Base-by-base conservation (phyloP, 768 basidiomycete genomes). In the Amanita polypyramis region DNA sequence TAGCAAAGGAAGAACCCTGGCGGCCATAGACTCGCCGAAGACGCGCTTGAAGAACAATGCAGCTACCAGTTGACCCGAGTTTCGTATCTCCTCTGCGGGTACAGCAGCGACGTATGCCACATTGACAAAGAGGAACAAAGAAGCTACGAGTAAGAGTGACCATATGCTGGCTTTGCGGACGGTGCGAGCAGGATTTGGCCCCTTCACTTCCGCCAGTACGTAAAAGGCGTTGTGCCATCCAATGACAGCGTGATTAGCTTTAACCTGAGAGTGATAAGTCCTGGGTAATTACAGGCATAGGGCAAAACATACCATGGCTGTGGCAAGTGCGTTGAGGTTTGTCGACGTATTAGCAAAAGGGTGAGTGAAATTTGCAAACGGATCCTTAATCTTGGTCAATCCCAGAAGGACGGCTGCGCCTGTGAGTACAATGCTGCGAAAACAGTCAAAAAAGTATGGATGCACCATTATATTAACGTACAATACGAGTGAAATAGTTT, bases 391-490 rank as follows among this genome's bases (percentile, higher is more conserved):
- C 10, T 62, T 66, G 0, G 79, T 80, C 32, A 70, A 57, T 5
- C 80, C 80, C 1, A 68, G 63, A 3, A 84, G 64, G 3, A 82
- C 82, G 5, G 75, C 76, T 66, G 76, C 71, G 51, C 75, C 75
- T 0, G 77, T 71, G 21, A 76, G 54, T 3, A 77, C 74, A 40
- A 83, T 59, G 34, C 65, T 65, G 44, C 17, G 33, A 20, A 40
- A 33, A 21, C 37, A 20, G 15, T 30, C 20, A 29, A 39, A 17
- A 12, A 27, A 6, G 8, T 40, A 23, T 51, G 14, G 20, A 37
- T 0, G n/a, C 21, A 8, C 5, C 3, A 36, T 7, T 27, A 29
- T 12, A n/a, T 19, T 5, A 14, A 40, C 65, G 37, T 47, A 65
- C 65, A 67, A 62, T 14, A 52, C 43, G 20, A 67, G 49, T 5